phyloP scores from a whole-genome alignment of 768 basidiomycete genomes.

The Chalciporus chontae region DNA sequence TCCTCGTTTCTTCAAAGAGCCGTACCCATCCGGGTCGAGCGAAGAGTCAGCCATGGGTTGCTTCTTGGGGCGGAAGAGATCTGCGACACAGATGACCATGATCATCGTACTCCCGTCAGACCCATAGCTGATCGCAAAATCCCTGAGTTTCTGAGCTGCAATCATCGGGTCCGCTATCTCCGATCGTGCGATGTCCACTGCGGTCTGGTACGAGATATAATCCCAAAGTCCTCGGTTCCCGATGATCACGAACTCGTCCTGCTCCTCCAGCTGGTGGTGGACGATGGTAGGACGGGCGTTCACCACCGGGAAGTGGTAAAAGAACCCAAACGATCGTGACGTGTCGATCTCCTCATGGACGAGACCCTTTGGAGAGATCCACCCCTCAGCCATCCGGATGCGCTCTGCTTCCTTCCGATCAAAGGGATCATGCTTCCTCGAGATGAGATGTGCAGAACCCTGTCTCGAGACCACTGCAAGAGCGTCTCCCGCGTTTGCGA shows the following conservation, averaged over 20 bases:
- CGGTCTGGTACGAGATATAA: conserved; percentile 89
- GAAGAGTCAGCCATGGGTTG: conserved; percentile 33
- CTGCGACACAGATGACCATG: conserved; percentile 88
- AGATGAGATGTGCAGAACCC: conserved; percentile 70
- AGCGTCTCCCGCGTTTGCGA: conserved; percentile 87
- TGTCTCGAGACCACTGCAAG: conserved; percentile 81
- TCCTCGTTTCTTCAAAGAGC: conserved; percentile 28
- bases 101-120: conserved; percentile 94
- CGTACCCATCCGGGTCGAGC: conserved; percentile 37
- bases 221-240: conserved; percentile 94
- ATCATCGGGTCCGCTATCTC: conserved; percentile 72
- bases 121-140: conserved; percentile 96
- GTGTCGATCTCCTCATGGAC: conserved; percentile 91
- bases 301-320: conserved; percentile 82
- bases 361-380: conserved; percentile 86
- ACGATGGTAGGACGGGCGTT: conserved; percentile 84
- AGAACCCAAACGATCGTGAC: conserved; percentile 94
- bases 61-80: conserved; percentile 62
- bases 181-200: conserved; percentile 89
- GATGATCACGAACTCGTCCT: conserved; percentile 95
- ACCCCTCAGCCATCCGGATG: conserved; percentile 91
- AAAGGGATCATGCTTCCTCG: conserved; percentile 85
- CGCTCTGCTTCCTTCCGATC: conserved; percentile 79
- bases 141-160: conserved; percentile 94
- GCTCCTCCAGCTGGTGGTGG: conserved; percentile 64